Evolutionary conservation across 495 filamentous ascomycete species (phyloP), one percentile per base, ranked within the genome.

Genomic region (Podospora anserina): DNA sequence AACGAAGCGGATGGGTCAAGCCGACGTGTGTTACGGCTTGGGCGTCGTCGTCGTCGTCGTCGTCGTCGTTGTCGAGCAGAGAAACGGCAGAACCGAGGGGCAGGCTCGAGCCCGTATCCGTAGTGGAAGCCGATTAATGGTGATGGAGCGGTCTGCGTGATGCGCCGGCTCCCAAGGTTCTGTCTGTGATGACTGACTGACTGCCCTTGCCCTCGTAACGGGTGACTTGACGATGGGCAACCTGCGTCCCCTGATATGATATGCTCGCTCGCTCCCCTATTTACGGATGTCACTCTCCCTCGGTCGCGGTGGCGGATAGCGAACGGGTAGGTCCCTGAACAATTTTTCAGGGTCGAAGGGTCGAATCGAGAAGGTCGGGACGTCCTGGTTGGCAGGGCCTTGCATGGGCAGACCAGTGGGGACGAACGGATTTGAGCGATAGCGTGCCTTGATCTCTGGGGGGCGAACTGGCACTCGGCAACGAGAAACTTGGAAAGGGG

Each of bases 331-430:
- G 58, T 53, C 59, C 18, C 64, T 56, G 44, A 11, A 64, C 64
- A 55, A 59, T 16, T 32, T 58, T 58, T 66, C 49, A 3, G 61
- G 18, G n/a, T n/a, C 19, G 44, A 32, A 3, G 61, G 18, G 13
- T n/a, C 2, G 44, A 32, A 18, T 55, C 54, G 44, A 61, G 65
- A 65, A 64, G 16, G 64, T 65, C 62, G 57, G 32, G 18, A 44
- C 18, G 62, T 49, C 5, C 2, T 49, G 55, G 20, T 61, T 27
- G 53, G 64, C n/a, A 58, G 30, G 5, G n/a, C 18, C 56, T 61
- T 20, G 68, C 68, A 64, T 70, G 44, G 44, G 55, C n/a, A 58
- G n/a, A 58, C n/a, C 55, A 58, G 55, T 58, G 55, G 55, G 23
- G 55, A 20, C 55, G 19, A 60, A 62, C 61, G 30, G 59, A 69